These are phyloP conservation scores for Crithidia thermophila DNA, from an alignment of 208 protist species.

Conservation along the genomic window DNA sequence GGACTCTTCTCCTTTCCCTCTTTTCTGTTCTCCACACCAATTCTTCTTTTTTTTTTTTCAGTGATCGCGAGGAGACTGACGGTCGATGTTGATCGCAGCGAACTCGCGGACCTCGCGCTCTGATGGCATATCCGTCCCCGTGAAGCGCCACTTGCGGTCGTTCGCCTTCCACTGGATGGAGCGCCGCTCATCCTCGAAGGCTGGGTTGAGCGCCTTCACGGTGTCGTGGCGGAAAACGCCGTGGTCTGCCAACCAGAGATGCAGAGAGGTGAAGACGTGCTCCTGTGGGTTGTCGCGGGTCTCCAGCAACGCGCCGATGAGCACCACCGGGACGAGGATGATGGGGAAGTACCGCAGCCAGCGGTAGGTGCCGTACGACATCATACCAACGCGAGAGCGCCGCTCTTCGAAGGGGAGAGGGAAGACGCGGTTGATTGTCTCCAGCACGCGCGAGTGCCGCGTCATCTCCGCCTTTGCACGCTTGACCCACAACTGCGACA, in stretches of 20 bases:
- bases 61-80: constrained; percentile 15
- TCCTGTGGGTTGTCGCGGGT: constrained; percentile 86
- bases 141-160: constrained; percentile 88
- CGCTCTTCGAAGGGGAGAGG: constrained; percentile 89
- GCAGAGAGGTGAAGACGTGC: constrained; percentile 83
- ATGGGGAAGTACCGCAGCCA: constrained; percentile 85
- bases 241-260: constrained; percentile 89
- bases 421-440: constrained; percentile 86
- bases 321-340: constrained; percentile 64
- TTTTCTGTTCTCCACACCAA: neutral
- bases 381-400: constrained; percentile 79
- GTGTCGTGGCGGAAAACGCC: constrained; percentile 89
- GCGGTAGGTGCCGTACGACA: constrained; percentile 83
- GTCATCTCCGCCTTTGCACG: constrained; percentile 85
- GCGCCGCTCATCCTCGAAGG: constrained; percentile 85
- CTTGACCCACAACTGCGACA: constrained; percentile 92
- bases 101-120: constrained; percentile 83
- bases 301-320: constrained; percentile 71
- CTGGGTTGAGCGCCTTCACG: constrained; percentile 85
- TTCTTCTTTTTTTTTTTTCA: neutral
- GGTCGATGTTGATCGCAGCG: constrained; percentile 87
- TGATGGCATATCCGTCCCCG: constrained; percentile 78
- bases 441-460: constrained; percentile 77
- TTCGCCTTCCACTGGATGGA: constrained; percentile 87
- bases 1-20: neutral